phyloP scores from a whole-genome alignment of 345 rosid species.

The Salix brachista region DNA sequence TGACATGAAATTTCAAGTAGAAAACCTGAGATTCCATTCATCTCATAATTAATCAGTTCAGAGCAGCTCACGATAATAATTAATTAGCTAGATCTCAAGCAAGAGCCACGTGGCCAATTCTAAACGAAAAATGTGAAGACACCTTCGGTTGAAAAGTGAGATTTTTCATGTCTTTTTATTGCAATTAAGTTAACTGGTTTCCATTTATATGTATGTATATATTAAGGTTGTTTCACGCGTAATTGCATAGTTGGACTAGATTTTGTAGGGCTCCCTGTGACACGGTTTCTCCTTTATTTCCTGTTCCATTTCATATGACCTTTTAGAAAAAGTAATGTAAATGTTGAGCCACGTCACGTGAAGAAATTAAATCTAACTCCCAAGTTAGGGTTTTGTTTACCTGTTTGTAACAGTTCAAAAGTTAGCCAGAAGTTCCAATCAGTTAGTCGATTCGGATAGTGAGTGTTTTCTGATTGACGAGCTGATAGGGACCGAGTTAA shows the following conservation, averaged over 20 bases:
- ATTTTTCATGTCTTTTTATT: not conserved
- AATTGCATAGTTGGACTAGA: constrained; percentile 3
- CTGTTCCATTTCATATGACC: not conserved
- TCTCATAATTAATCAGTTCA: not conserved
- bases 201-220: not conserved
- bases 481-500: not conserved
- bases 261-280: not conserved
- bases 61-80: not conserved
- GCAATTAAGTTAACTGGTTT: constrained; percentile 2
- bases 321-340: not conserved
- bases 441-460: not conserved
- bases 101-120: not conserved
- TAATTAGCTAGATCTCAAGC: not conserved
- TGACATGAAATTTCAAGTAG: not conserved
- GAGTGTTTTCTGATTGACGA: not conserved
- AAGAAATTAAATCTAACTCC: not conserved
- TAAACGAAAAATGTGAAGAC: not conserved
- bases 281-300: constrained; percentile 11
- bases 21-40: not conserved
- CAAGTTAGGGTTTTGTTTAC: not conserved
- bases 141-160: not conserved
- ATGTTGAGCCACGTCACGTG: not conserved
- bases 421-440: not conserved
- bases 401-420: not conserved
- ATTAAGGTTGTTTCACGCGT: constrained; percentile 1